Base-by-base conservation (phyloP, 805 yeast species). In the Barnettozyma populi region DNA sequence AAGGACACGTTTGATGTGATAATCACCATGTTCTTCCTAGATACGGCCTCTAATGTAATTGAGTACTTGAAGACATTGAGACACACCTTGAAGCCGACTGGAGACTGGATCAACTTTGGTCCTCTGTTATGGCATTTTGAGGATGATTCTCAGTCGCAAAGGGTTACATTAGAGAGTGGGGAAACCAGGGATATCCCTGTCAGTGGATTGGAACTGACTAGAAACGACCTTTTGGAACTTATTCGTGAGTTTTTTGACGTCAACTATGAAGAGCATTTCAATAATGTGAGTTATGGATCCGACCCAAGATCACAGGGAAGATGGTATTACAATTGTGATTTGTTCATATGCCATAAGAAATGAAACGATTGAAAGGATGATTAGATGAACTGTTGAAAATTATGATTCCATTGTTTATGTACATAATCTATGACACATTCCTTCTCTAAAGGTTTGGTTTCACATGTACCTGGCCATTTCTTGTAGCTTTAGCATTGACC, bases 71-170 rank as follows among this genome's bases (percentile, higher is more conserved):
- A 67, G 43, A 65, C 82, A 0, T 70, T 82, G 2, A 61, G 65
- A 35, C 69, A 76, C 54, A 69, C 76, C 21, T 55, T 82, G 48
- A 67, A 69, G 31, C 57, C 61, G 0, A 66, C 63, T 5, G 87
- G 84, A 0, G 47, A 64, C 16, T 82, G 87, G 87, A 64, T 81
- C 24, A 82, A 82, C 56, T 76, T 80, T 57, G 90, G 90, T 0
- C 89, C 88, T 0, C 63, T 82, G 39, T 64, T 80, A 44, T 82
- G 90, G 90, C 92, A 85, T 62, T 80, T 74, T 57, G 90, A 83
- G 54, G 76, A 74, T 47, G 76, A 73, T 31, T 68, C 62, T 16
- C 65, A 64, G 14, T 57, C 64, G 25, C 63, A 61, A 5, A 48
- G 52, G 6, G 52, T 48, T 3, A 36, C 42, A 0, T 53, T 56